Conservation (phyloP, 768 basidiomycete genomes). For the Mycena venus region DNA sequence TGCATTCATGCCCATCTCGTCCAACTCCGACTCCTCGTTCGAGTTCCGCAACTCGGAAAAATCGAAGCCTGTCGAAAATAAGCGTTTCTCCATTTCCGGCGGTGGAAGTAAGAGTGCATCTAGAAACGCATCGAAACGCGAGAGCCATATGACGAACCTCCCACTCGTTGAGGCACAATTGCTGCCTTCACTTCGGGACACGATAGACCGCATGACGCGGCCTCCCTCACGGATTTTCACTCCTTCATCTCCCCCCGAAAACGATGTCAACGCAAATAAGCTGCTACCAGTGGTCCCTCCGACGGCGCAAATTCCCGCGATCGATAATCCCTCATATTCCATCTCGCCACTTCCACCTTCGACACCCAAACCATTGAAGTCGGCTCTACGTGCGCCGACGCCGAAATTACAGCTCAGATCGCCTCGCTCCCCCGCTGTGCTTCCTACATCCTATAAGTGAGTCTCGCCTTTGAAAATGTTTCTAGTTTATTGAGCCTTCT, state of each 20-base stretch:
- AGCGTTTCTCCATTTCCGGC: constrained; percentile 20
- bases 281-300: constrained; percentile 21
- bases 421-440: constrained; percentile 28
- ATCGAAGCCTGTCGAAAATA: constrained; percentile 27
- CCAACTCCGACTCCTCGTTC: constrained; percentile 46
- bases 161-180: constrained; percentile 75
- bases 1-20: constrained; percentile 33
- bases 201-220: constrained; percentile 80
- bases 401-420: constrained; percentile 38
- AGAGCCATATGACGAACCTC: constrained; percentile 64
- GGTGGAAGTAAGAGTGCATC: not conserved
- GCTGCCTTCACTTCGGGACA: constrained; percentile 79
- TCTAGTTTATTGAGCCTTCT: not conserved
- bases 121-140: constrained; percentile 40
- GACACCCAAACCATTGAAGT: constrained; percentile 50
- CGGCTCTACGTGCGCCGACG: constrained; percentile 53
- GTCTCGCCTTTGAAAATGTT: not conserved
- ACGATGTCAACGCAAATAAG: constrained; percentile 12
- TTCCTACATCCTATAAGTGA: not conserved
- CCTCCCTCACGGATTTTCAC: constrained; percentile 50
- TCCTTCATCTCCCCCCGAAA: constrained; percentile 24
- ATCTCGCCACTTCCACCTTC: constrained; percentile 21
- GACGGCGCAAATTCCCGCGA: not conserved
- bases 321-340: not conserved
- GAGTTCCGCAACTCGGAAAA: constrained; percentile 34